These are phyloP conservation scores for Aschersonia sp. DNA, from an alignment of 2,329 filamentous ascomycete genomes.

Conservation along the genomic window DNA sequence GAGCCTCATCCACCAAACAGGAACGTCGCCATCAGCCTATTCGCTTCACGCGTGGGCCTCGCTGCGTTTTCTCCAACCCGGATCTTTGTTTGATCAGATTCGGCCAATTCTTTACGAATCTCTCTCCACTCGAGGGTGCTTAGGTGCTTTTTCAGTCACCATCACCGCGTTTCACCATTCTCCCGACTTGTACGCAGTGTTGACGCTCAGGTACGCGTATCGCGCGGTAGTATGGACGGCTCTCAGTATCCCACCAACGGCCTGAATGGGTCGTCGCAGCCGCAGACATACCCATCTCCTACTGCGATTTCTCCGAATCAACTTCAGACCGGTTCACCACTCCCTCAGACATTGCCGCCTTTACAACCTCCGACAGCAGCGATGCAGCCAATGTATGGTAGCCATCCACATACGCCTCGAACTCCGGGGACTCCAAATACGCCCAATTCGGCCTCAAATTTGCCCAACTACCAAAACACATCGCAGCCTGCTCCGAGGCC, in stretches of 20 bases:
- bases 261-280: constrained; percentile 37
- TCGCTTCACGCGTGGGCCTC: constrained; percentile 13
- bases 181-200: constrained; percentile 1
- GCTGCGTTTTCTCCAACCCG: constrained; percentile 5
- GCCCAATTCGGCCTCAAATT: constrained; percentile 36
- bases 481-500: constrained; percentile 31
- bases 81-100: constrained; percentile 1
- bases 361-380: constrained; percentile 30
- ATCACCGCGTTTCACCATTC: too few relatives aligned
- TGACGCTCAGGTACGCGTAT: constrained; percentile 15
- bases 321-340: constrained; percentile 30
- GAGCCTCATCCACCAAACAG: constrained; percentile 22
- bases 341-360: constrained; percentile 40
- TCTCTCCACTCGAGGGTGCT: constrained; percentile 7
- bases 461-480: constrained; percentile 38
- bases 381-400: constrained; percentile 36
- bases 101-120: constrained; percentile 5
- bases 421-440: constrained; percentile 49
- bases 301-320: constrained; percentile 37
- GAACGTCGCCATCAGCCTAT: constrained; percentile 13
- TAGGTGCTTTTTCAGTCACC: constrained; percentile 2
- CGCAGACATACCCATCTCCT: constrained; percentile 34
- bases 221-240: constrained; percentile 36
- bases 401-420: constrained; percentile 45
- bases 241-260: constrained; percentile 38